Evolutionary conservation across 2,329 filamentous ascomycete genomes (phyloP), one percentile per base, ranked within the genome.

Genomic region (Pestalotiopsis sp.): DNA sequence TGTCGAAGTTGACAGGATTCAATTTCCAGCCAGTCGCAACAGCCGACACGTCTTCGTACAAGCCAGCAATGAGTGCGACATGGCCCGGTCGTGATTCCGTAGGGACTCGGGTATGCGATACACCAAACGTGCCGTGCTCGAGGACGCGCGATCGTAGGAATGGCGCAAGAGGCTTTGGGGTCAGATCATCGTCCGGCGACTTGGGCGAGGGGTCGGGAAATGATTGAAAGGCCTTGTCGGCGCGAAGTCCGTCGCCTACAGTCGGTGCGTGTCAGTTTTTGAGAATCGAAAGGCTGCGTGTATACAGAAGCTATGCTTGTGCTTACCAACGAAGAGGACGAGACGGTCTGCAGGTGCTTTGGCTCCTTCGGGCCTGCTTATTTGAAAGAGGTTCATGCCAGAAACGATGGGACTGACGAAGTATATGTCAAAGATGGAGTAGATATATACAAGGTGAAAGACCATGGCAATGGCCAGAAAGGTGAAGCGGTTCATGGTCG

Each of bases 1-100:
- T 98, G 83, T 99, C 96, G 77, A 99, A 99, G 78, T 98, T 93
- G 77, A 99, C 96, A 0, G 96, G 96, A 78, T 99, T 99, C 74
- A 98, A 84, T 82, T 99, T 98, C 96, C 96, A 99, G 17, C 96
- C 96, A 1, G 97, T 99, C 38, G 93, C 97, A 23, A 99, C 96
- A 2, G 96, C 93, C 41, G 96, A 98, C 1, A 99, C 96, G 84
- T 99, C 96, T 81, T 99, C 96, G 78, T 99, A 99, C 49, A 99
- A 83, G 4, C 96, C 96, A 6, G 96, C 96, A 75, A 99, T 99
- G 67, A 99, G 87, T 45, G 96, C 97, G 68, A 99, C 96, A 84
- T 99, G 96, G 17, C 96, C 96, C 0, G 96, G 96, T 23, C 96
- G 90, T 20, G 96, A 99, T 81, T 99, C 96, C 25, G 96, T 99